Base-by-base conservation (phyloP, 495 filamentous ascomycete species). In the Neurospora hispaniola region DNA sequence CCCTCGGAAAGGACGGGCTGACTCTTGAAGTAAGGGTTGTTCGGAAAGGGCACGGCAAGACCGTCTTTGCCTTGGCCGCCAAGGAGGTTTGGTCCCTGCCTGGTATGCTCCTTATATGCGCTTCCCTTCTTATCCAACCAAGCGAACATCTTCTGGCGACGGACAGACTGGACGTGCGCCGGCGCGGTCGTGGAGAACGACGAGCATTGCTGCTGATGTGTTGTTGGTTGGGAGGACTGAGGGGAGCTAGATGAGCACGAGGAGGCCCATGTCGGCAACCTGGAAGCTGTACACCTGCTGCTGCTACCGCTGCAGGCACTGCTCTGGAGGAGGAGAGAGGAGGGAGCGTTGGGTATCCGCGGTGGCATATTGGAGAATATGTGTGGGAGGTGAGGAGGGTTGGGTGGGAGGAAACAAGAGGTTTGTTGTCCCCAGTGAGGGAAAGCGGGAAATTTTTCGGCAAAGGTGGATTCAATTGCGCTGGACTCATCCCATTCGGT, bases 1-100 rank as follows among this genome's bases (percentile, higher is more conserved):
- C 86, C 86, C 73, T 95, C 92, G 72, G 90, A 91, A 77, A 98
- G 85, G 43, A 99, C 92, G 3, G 86, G 82, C 76, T 93, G 86
- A 79, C 89, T 93, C 38, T 81, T 75, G 81, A 96, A 99, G 18
- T 82, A 73, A n/a, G 73, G 76, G 79, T 98, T 98, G 46, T 88
- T 75, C 0, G 94, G 94, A 76, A 96, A 98, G 0, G 93, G 93
- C 69, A 78, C 76, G 46, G 75, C 66, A 38, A 66, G 18, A 5
- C 27, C 11, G 18, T 39, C 38, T 12, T 2, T 4, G 31, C 70
- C 11, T 18, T 0, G 5, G 44, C 46, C 43, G 38, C 31, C 27
- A 4, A 80, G 27, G 35, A 79, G 78, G 59, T 71, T 75, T 2
- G 74, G 71, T 18, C 43, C n/a, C 35, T 72, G 46, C 4, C 8